These are phyloP conservation scores for Globisporangium takayamanum DNA, from an alignment of 352 stramenopile species.

Conservation along the genomic window DNA sequence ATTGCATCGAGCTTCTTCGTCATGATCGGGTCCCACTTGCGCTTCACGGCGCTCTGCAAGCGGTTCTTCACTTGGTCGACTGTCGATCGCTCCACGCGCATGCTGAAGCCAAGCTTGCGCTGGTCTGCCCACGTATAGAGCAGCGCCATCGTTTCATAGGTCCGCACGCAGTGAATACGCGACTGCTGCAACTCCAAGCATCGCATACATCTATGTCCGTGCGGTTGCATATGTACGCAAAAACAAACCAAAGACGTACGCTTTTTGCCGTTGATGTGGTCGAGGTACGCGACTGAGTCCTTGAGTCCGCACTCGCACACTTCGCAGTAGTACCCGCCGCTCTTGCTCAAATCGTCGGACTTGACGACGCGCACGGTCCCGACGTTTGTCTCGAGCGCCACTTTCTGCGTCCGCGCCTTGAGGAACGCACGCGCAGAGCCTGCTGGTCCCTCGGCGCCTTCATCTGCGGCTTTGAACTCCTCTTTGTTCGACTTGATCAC, in stretches of 20 bases:
- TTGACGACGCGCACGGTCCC: slow-evolving; percentile 87
- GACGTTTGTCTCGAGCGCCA: slow-evolving; percentile 80
- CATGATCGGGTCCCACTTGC: slow-evolving; percentile 78
- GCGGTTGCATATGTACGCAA: neutral
- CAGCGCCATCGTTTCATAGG: neutral
- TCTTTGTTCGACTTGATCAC: slow-evolving; percentile 62
- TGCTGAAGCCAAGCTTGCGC: slow-evolving; percentile 87
- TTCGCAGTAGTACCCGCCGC: slow-evolving; percentile 89
- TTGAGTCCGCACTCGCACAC: slow-evolving; percentile 90
- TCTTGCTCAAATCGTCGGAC: slow-evolving; percentile 67
- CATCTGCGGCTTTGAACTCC: slow-evolving; percentile 69
- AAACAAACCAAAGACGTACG: slow-evolving; percentile 38
- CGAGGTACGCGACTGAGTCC: slow-evolving; percentile 91
- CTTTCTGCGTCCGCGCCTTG: slow-evolving; percentile 64
- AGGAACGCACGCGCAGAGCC: slow-evolving; percentile 73
- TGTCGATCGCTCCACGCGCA: slow-evolving; percentile 87
- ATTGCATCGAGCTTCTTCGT: slow-evolving; percentile 78
- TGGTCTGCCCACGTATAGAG: slow-evolving; percentile 49
- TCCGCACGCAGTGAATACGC: neutral
- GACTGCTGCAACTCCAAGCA: neutral
- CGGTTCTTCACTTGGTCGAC: slow-evolving; percentile 85
- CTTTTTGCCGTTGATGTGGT: slow-evolving; percentile 95
- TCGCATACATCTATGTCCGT: neutral
- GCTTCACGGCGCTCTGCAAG: slow-evolving; percentile 72
- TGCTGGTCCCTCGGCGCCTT: slow-evolving; percentile 48